Base-by-base conservation (phyloP, 805 yeast genomes). In the Tetrapisispora taiwanensis region DNA sequence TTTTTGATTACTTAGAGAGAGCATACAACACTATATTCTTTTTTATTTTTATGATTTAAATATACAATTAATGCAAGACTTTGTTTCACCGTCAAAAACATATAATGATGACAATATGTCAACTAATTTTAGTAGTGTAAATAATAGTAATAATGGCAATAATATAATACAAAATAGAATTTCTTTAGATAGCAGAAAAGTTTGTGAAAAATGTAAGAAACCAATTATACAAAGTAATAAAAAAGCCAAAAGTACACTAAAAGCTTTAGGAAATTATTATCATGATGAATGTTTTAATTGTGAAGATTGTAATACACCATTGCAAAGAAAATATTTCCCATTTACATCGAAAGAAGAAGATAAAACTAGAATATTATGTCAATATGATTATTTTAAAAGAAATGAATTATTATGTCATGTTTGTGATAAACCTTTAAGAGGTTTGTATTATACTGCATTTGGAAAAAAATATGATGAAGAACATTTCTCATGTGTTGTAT, bases 381-480 rank as follows among this genome's bases (percentile, higher is more conserved):
- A 92, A 65, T 84, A 78, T 52, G 95, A 92, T 65, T 92, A 88
- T 62, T 92, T 92, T 69, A 79, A 76, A 58, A 75, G 95, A 52
- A 74, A 88, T 45, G 84, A 85, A 46, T 72, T 92, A 42, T 75
- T 92, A n/a, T 92, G 99, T 59, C 75, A 73, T 56, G 84, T 79
- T 15, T 92, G 99, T 66, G 77, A 85, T 50, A 76, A 74, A 22
- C 95, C 95, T 4, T 70, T 94, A 41, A 68, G 96, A 53, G 97
- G 97, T 0, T 84, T 95, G 1, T 90, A 90, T 65, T 88, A 89
- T 46, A 89, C 95, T 1, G 97, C 97, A 0, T 75, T 89, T 55
- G 95, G 95, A 12, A 78, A 81, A 53, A 84, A 90, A 57, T 92
- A 87, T 62, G 97, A 92, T 57, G 81, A 90, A 42, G 96, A 92